A percentile compares a stretch with the other conserved stretches of the same genome.
These are phyloP conservation scores for Tolypocladium sp. DNA, from an alignment of 2,329 filamentous ascomycete species.

Conservation along the genomic window DNA sequence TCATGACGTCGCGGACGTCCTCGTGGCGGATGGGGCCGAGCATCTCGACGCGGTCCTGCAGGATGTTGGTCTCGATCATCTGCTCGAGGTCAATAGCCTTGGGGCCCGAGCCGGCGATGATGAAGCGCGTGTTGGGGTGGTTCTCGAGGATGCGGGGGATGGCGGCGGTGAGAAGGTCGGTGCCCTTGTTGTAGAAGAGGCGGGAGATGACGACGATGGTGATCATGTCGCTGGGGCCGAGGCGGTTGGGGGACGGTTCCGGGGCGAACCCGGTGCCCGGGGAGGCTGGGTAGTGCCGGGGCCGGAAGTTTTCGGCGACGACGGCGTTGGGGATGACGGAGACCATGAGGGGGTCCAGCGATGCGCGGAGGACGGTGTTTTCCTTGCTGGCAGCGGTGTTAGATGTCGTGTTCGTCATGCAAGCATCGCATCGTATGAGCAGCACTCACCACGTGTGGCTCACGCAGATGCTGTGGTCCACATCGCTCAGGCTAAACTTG, in stretches of 20 bases:
- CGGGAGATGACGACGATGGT: slow-evolving; percentile 96
- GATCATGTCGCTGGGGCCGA: slow-evolving; percentile 78
- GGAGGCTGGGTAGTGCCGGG: slow-evolving; percentile 35
- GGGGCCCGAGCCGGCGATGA: slow-evolving; percentile 90
- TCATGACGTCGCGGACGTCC: slow-evolving; percentile 95
- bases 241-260: slow-evolving; percentile 50
- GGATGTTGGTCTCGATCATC: slow-evolving; percentile 90
- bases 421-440: not conserved
- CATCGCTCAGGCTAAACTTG: slow-evolving; percentile 92
- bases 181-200: slow-evolving; percentile 98
- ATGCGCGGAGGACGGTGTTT: slow-evolving; percentile 90
- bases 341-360: slow-evolving; percentile 91
- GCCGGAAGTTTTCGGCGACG: slow-evolving; percentile 90
- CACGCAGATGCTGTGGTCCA: slow-evolving; percentile 97
- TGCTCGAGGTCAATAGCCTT: slow-evolving; percentile 98
- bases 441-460: slow-evolving; percentile 81
- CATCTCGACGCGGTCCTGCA: slow-evolving; percentile 90
- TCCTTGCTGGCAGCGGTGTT: slow-evolving; percentile 62
- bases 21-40: slow-evolving; percentile 89
- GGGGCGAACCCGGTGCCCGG: slow-evolving; percentile 25
- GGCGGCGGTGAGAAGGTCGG: slow-evolving; percentile 89
- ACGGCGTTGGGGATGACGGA: slow-evolving; percentile 97
- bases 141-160: slow-evolving; percentile 85
- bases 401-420: not conserved
- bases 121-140: slow-evolving; percentile 89